phyloP scores from a whole-genome alignment of 2,329 filamentous ascomycete genomes.

The Sporothrix brunneoviolacea region DNA sequence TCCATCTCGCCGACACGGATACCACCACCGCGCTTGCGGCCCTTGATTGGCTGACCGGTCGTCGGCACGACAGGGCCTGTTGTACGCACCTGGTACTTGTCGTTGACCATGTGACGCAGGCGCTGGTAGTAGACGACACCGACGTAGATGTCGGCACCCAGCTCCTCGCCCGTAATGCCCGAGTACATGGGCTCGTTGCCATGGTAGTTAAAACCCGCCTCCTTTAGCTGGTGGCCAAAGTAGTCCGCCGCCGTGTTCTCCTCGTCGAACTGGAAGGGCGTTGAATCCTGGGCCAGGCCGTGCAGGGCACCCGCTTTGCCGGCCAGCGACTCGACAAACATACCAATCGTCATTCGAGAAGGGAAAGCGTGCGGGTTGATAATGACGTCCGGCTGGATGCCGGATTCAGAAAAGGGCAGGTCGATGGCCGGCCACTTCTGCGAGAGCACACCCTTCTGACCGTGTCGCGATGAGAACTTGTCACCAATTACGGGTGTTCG shows the following conservation, averaged over 20 bases:
- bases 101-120: slow-evolving; percentile 98
- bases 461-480: slow-evolving; percentile 98
- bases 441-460: slow-evolving; percentile 93
- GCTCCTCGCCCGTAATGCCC: slow-evolving; percentile 90
- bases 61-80: slow-evolving; percentile 86
- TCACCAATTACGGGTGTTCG: slow-evolving; percentile 90
- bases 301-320: slow-evolving; percentile 93
- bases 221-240: slow-evolving; percentile 91
- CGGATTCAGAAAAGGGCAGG: slow-evolving; percentile 94
- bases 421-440: slow-evolving; percentile 92
- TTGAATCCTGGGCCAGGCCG: slow-evolving; percentile 91
- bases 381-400: slow-evolving; percentile 95
- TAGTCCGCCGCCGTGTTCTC: slow-evolving; percentile 86
- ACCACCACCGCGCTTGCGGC: slow-evolving; percentile 90
- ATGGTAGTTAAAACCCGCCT: slow-evolving; percentile 95
- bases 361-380: slow-evolving; percentile 99
- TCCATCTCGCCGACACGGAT: slow-evolving; percentile 99
- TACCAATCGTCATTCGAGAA: slow-evolving; percentile 98
- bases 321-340: slow-evolving; percentile 96
- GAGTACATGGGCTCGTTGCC: slow-evolving; percentile 99
- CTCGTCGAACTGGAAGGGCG: slow-evolving; percentile 91
- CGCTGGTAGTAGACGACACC: slow-evolving; percentile 98
- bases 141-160: slow-evolving; percentile 91
- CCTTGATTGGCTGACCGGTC: slow-evolving; percentile 95
- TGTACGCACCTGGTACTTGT: slow-evolving; percentile 97